These are phyloP conservation scores for Talaromyces sp. DNA, from an alignment of 2,329 filamentous ascomycete species.

Conservation along the genomic window DNA sequence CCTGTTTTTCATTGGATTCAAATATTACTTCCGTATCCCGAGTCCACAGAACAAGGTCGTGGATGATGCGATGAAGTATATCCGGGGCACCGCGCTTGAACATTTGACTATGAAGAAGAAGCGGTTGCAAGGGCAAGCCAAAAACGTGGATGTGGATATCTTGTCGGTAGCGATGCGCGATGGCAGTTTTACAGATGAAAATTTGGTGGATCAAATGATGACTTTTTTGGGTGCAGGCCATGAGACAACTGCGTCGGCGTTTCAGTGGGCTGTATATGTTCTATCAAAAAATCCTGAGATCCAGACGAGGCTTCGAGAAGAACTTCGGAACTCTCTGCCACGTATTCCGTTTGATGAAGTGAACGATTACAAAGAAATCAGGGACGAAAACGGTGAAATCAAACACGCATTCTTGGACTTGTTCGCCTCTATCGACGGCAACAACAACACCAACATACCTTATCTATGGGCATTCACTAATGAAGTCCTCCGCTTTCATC, in stretches of 20 bases:
- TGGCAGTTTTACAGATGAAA: slow-evolving; percentile 71
- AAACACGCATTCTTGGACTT: not conserved
- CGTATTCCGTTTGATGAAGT: slow-evolving; percentile 33
- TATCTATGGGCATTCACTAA: slow-evolving; percentile 77
- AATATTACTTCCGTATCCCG: slow-evolving; percentile 63
- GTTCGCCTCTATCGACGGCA: slow-evolving; percentile 5
- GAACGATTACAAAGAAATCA: slow-evolving; percentile 52
- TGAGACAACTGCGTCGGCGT: slow-evolving; percentile 71
- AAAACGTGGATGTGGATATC: slow-evolving; percentile 59
- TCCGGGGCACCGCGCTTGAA: slow-evolving; percentile 64
- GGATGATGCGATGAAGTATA: slow-evolving; percentile 52
- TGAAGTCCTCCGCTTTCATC: slow-evolving; percentile 70
- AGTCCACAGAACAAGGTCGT: slow-evolving; percentile 68
- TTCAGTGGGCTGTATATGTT: slow-evolving; percentile 73
- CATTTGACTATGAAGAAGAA: slow-evolving; percentile 64
- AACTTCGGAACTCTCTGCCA: slow-evolving; percentile 63
- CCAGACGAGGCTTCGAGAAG: slow-evolving; percentile 64
- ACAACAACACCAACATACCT: slow-evolving; percentile 59
- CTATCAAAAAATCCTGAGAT: slow-evolving; percentile 64
- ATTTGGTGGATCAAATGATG: slow-evolving; percentile 86
- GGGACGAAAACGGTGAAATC: slow-evolving; percentile 45
- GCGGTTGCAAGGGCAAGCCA: slow-evolving; percentile 49
- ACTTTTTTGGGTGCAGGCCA: slow-evolving; percentile 82
- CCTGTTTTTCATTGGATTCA: slow-evolving; percentile 59
- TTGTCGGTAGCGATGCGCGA: slow-evolving; percentile 75